Evolutionary conservation across 2,329 filamentous ascomycete genomes (phyloP), one percentile per base, ranked within the genome.

Genomic region (Fusarium tjaetaba): DNA sequence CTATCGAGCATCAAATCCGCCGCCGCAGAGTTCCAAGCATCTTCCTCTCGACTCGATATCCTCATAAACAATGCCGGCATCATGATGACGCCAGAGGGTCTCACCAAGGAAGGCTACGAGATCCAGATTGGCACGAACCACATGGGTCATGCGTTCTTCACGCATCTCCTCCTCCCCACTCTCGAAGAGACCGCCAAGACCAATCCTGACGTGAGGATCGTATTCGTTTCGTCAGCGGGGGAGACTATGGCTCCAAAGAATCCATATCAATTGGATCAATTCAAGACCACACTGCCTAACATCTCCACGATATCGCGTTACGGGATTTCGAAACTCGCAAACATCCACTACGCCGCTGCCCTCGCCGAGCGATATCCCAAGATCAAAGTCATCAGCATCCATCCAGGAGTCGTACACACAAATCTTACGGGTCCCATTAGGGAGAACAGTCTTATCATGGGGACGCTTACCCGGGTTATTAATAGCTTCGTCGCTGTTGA

Each of bases 31-130:
- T 66, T 66, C 0, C 49, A 66, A 2, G 8, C 34, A 24, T 45
- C 62, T 5, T 66, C 42, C 0, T 10, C 36, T 0, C 61, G 61
- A 13, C 63, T 66, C 0, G 61, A 66, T 7, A 11, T 66, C 5
- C 63, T 66, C 1, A 20, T 66, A 2, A 66, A 66, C 15, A 66
- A 66, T 43, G 63, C 63, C 1, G 63, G 63, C 3, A 65, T 66
- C 7, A 66, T 66, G 63, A 66, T 66, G 63, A 65, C 61, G 0
- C 61, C 63, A 2, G 63, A 66, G 3, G 42, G 61, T 11, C 42
- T 49, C 1, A 66, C 63, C n/a, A 15, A 58, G 14, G 63, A 66
- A 11, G 63, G 61, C 7, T 66, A 66, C 20, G 63, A 66, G 42
- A 38, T 66, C 2, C 63, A 66, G 15, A 48, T 66, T 4, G 63